Evolutionary conservation across 169 alveolate species (phyloP).

Genomic region (Eimeria maxima): DNA sequence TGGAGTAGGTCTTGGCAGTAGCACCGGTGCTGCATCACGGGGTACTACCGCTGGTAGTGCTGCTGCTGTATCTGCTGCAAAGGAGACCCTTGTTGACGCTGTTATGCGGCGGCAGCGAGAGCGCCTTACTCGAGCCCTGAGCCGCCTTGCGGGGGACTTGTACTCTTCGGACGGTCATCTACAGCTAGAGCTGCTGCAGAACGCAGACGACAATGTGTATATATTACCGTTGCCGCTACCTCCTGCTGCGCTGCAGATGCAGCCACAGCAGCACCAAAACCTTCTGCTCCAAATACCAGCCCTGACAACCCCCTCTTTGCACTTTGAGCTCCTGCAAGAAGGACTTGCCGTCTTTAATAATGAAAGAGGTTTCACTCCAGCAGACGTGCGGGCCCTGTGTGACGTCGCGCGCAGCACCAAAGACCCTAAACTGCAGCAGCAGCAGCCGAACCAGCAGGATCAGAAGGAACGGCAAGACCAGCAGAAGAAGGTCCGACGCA

Average conservation of each 20-base stretch:
- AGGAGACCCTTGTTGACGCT: slow-evolving; percentile 28
- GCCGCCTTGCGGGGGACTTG: slow-evolving; percentile 72
- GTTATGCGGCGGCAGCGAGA: slow-evolving; percentile 79
- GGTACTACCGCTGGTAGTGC: background rate
- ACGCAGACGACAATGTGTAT: slow-evolving; percentile 87
- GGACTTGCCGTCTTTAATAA: slow-evolving; percentile 86
- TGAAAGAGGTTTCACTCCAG: slow-evolving; percentile 86
- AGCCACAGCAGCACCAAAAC: slow-evolving; percentile 15
- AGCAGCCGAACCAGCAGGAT: slow-evolving; percentile 31
- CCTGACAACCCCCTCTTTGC: slow-evolving; percentile 82
- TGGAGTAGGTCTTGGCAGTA: slow-evolving; percentile 30
- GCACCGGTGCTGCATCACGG: background rate
- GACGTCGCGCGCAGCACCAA: slow-evolving; percentile 87
- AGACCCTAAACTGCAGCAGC: slow-evolving; percentile 40
- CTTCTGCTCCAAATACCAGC: background rate
- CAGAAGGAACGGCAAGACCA: background rate
- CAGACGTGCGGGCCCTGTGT: slow-evolving; percentile 86
- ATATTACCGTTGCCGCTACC: slow-evolving; percentile 11
- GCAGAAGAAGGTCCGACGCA: slow-evolving; percentile 16
- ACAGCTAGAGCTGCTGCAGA: slow-evolving; percentile 86
- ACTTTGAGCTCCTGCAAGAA: slow-evolving; percentile 71
- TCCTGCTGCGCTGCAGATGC: slow-evolving; percentile 28
- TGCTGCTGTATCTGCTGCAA: background rate
- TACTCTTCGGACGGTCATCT: slow-evolving; percentile 80
- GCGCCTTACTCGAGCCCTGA: slow-evolving; percentile 83